Conservation (phyloP, 352 stramenopile species). For the Phytophthora colocasiae region DNA sequence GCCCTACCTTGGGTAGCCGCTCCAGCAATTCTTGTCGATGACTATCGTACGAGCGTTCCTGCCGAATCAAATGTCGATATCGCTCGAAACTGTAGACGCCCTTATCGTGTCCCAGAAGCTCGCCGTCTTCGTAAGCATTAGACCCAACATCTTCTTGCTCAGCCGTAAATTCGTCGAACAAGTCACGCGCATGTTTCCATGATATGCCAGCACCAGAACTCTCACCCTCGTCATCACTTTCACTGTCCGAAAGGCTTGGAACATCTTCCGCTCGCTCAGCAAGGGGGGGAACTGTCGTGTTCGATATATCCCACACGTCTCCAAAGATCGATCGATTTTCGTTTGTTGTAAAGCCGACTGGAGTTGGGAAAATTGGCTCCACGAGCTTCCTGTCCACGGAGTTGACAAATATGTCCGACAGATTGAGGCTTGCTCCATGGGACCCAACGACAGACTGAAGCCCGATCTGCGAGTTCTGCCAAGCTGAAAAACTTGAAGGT, state of each 20-base stretch:
- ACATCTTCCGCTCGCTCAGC: constrained; percentile 49
- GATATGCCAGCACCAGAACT: constrained; percentile 17
- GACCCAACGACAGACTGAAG: constrained; percentile 43
- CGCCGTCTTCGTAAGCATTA: constrained; percentile 44
- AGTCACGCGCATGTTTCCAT: constrained; percentile 23
- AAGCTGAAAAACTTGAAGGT: constrained; percentile 42
- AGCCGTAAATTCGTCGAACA: constrained; percentile 31
- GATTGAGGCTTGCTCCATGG: constrained; percentile 20
- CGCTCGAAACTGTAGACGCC: constrained; percentile 57
- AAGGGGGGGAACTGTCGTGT: constrained; percentile 41
- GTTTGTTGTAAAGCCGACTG: constrained; percentile 3
- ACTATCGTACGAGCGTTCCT: constrained; percentile 64
- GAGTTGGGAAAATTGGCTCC: constrained; percentile 17
- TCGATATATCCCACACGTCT: constrained; percentile 58
- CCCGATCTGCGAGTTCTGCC: constrained; percentile 48
- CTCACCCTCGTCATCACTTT: constrained; percentile 69
- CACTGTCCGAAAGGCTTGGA: constrained; percentile 72
- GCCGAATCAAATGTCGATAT: constrained; percentile 65
- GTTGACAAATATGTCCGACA: constrained; percentile 34
- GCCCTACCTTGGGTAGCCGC: constrained; percentile 60
- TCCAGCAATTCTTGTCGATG: constrained; percentile 57
- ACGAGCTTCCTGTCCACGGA: constrained; percentile 27
- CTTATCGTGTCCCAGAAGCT: constrained; percentile 42
- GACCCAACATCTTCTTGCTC: constrained; percentile 50
- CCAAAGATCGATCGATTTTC: constrained; percentile 20